Conservation (phyloP, 345 rosid genomes). For the Cardiospermum halicacabum region DNA sequence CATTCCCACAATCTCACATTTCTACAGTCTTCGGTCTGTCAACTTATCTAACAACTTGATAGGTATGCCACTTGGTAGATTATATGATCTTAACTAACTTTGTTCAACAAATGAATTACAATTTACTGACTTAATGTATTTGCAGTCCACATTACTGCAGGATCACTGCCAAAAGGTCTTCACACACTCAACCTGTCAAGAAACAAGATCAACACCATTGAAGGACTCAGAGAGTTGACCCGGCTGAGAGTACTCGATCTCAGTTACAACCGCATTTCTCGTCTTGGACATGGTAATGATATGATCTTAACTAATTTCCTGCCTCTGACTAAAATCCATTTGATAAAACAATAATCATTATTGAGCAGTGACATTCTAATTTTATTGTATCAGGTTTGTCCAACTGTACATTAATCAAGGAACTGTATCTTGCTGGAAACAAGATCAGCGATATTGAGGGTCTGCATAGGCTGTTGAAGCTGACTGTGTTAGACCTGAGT, state of each 20-base stretch:
- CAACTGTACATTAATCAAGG: constrained; percentile 76
- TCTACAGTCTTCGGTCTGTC: constrained; percentile 72
- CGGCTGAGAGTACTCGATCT: constrained; percentile 75
- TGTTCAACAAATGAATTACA: neutral
- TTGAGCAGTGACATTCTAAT: neutral
- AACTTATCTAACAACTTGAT: constrained; percentile 76
- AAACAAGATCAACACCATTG: constrained; percentile 73
- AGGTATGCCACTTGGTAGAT: constrained; percentile 47
- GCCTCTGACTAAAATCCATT: neutral
- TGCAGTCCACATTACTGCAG: constrained; percentile 65
- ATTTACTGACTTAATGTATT: constrained; percentile 3
- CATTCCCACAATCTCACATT: constrained; percentile 61
- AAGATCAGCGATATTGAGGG: constrained; percentile 86
- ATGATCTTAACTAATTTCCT: neutral
- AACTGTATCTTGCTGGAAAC: constrained; percentile 86
- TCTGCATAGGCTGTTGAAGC: constrained; percentile 81
- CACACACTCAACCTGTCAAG: constrained; percentile 71
- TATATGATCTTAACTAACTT: neutral
- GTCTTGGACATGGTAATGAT: constrained; percentile 79
- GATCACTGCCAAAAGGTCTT: constrained; percentile 85
- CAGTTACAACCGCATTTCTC: constrained; percentile 84
- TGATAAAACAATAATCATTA: neutral
- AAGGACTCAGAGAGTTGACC: constrained; percentile 81
- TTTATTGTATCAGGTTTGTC: constrained; percentile 55
- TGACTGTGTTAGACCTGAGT: constrained; percentile 79